A percentile compares a stretch with the other conserved stretches of the same genome.
Evolutionary conservation across 192 early-diverging fungal genomes (phyloP).

Genomic region (Backusella liffmaniae): DNA sequence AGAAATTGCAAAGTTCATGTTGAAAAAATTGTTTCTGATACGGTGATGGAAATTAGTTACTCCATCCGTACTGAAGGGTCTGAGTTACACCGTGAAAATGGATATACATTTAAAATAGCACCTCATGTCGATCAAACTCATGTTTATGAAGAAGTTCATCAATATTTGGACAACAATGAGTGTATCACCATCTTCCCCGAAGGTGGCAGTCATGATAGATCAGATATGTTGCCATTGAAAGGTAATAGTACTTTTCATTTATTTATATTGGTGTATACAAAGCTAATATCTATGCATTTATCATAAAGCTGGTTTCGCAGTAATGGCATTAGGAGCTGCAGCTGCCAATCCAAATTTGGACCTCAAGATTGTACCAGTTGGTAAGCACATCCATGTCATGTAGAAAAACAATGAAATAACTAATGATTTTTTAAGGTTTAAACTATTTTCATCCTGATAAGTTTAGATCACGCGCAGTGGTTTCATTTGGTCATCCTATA

Average conservation of each 20-base stretch:
- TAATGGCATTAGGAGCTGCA: conserved; percentile 88
- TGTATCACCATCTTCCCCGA: conserved; percentile 97
- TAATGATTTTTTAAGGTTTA: conserved; percentile 44
- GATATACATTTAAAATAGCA: conserved; percentile 48
- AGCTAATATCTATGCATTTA: background rate
- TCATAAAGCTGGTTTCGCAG: conserved; percentile 60
- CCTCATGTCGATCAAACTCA: conserved; percentile 86
- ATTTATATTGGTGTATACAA: background rate
- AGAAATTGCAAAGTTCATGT: conserved; percentile 61
- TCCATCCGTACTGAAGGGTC: background rate
- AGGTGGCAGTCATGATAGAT: conserved; percentile 93
- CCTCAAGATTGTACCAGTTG: conserved; percentile 87
- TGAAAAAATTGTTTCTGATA: conserved; percentile 76
- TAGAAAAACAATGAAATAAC: background rate
- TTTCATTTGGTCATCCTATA: conserved; percentile 94
- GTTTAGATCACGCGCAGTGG: conserved; percentile 94
- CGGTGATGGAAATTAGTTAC: conserved; percentile 59
- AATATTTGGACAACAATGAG: conserved; percentile 60
- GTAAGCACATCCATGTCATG: background rate
- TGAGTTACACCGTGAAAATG: background rate
- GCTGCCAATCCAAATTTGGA: conserved; percentile 75
- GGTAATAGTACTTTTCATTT: conserved; percentile 28
- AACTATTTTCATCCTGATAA: conserved; percentile 95
- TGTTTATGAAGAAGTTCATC: conserved; percentile 80
- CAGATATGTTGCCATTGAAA: conserved; percentile 93